These are phyloP conservation scores for Abrus precatorius DNA, from an alignment of 306 rosid species.

Conservation along the genomic window DNA sequence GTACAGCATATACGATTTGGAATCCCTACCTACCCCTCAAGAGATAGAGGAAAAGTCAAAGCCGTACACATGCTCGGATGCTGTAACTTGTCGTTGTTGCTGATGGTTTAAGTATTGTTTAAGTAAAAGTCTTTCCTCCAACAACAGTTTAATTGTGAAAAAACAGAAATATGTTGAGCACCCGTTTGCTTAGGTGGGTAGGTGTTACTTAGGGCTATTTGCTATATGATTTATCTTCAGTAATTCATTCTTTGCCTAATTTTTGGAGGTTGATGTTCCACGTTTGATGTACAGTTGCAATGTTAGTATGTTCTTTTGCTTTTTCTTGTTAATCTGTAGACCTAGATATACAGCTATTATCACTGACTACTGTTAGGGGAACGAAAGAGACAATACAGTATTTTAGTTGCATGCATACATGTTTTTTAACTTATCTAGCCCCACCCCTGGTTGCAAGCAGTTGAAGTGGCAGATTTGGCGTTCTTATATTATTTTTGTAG, in stretches of 20 bases:
- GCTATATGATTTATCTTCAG: slow-evolving; percentile 35
- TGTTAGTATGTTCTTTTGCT: slow-evolving; percentile 45
- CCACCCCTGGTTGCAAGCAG: not conserved
- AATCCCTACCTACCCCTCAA: slow-evolving; percentile 67
- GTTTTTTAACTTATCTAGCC: not conserved
- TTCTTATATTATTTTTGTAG: not conserved
- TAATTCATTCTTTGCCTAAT: slow-evolving; percentile 50
- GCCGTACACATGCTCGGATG: slow-evolving; percentile 80
- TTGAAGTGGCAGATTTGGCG: not conserved
- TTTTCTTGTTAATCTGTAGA: slow-evolving; percentile 25
- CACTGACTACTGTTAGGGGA: slow-evolving; percentile 21
- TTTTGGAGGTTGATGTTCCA: slow-evolving; percentile 48
- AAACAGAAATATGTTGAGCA: slow-evolving; percentile 30
- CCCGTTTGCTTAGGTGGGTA: slow-evolving; percentile 44
- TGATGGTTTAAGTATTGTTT: slow-evolving; percentile 50
- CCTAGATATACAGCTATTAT: slow-evolving; percentile 30
- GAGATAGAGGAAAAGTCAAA: slow-evolving; percentile 71
- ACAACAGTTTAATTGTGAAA: slow-evolving; percentile 34
- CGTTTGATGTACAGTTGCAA: slow-evolving; percentile 50
- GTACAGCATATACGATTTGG: slow-evolving; percentile 57
- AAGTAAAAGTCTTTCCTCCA: slow-evolving; percentile 17
- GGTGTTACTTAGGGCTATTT: slow-evolving; percentile 45
- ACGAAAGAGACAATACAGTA: slow-evolving; percentile 7
- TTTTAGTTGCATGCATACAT: not conserved
- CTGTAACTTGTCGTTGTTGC: slow-evolving; percentile 81